Evolutionary conservation across 2,329 filamentous ascomycete genomes (phyloP), one percentile per base, ranked within the genome.

Genomic region (Zasmidium cellare): DNA sequence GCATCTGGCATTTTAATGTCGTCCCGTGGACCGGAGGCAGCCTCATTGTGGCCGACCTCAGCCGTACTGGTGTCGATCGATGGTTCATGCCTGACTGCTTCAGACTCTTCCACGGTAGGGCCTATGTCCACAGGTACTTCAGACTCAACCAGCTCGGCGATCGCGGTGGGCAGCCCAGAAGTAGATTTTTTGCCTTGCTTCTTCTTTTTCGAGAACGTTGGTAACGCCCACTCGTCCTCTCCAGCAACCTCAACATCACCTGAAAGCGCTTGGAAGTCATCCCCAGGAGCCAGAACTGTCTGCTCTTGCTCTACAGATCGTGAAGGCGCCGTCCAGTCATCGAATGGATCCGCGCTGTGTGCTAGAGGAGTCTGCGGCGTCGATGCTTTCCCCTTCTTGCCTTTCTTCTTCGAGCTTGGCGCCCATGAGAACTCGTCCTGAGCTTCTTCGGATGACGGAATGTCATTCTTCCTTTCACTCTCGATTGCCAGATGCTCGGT

Each of bases 101-200:
- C 35, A 3, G 45, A 2, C n/a, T 51, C 31, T 20, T 51, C 12
- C 16, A 25, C 38, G 23, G 25, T 20, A 11, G 41, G 20, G 5
- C 41, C 2, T 18, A 9, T 9, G 31, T 58, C 56, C 12, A 23
- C 9, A 9, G 14, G 18, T 31, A 22, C 20, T 7, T 50, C 28
- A 9, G 35, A 41, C n/a, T 41, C 35, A 41, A 24, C 38, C 16
- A 23, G 24, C 24, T 56, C 54, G 24, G 23, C 31, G n/a, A 31
- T 19, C 2, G 54, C 47, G 2, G 35, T 56, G 3, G 41, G 47
- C 16, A 24, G 35, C 12, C 22, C 46, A 28, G 25, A 51, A 20
- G n/a, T 48, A 28, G 57, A 41, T 56, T 66, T 64, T 47, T 67
- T 67, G n/a, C 61, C 63, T 49, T 67, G 68, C 54, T 75, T 74